Evolutionary conservation across 768 basidiomycete species (phyloP).

Genomic region (Calvatia gigantea): DNA sequence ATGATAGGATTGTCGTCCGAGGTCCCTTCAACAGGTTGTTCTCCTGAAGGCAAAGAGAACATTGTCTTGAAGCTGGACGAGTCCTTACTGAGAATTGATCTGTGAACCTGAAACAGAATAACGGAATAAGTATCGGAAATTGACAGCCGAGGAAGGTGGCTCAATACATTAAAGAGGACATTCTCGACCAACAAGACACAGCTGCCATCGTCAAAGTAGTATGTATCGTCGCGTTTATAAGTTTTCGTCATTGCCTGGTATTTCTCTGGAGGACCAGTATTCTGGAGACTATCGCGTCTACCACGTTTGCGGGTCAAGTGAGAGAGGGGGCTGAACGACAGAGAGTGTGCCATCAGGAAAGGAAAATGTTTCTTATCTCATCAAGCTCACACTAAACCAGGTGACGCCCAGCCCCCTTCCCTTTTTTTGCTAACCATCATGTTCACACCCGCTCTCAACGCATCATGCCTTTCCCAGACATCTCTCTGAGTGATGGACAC

Average conservation of each 20-base stretch:
- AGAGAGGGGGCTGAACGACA: neutral
- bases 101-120: slow-evolving; percentile 2
- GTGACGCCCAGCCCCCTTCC: neutral
- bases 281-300: slow-evolving; percentile 4
- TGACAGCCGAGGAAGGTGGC: slow-evolving; percentile 10
- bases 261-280: slow-evolving; percentile 7
- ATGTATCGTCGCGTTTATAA: slow-evolving; percentile 43
- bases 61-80: slow-evolving; percentile 61
- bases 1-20: slow-evolving; percentile 65
- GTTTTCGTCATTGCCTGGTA: slow-evolving; percentile 1
- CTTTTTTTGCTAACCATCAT: neutral
- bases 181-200: slow-evolving; percentile 61
- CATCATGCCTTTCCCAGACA: slow-evolving; percentile 37
- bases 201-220: slow-evolving; percentile 68
- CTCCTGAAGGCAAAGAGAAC: slow-evolving; percentile 65
- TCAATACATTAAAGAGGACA: slow-evolving; percentile 67
- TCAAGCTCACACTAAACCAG: too few species aligned
- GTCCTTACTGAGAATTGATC: slow-evolving; percentile 52
- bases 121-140: neutral
- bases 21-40: slow-evolving; percentile 46
- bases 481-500: slow-evolving; percentile 39
- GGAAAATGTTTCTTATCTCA: neutral
- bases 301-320: slow-evolving; percentile 5
- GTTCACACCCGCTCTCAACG: neutral
- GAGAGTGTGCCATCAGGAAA: neutral